Evolutionary conservation across 2,329 filamentous ascomycete species (phyloP), one percentile per base, ranked within the genome.

Genomic region (Furcasterigmium furcatum): DNA sequence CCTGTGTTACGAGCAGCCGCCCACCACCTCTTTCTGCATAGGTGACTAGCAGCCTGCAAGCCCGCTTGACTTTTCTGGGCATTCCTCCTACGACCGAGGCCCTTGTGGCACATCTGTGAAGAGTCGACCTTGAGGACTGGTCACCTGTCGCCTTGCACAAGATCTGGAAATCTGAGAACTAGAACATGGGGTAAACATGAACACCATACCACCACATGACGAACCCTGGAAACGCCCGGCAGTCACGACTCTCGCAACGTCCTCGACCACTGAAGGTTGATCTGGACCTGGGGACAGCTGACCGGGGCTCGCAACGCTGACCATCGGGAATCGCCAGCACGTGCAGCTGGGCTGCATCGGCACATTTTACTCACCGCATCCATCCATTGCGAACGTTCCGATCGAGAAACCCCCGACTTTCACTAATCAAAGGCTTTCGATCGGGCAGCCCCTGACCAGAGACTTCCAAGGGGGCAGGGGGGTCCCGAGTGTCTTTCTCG

Each of bases 141-240:
- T 67, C 65, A 73, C 62, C 56, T 65, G 66, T 74, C 71, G 74
- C 68, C 68, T 75, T 60, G 57, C 63, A 76, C 73, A 71, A 73
- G 72, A 76, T 76, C 72, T 72, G 7, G 57, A 54, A n/a, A 60
- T 59, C 57, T 58, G 51, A 58, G 54, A 56, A 58, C 56, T 43
- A 56, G 52, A 49, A 52, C 58, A 59, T 58, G 61, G 57, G 56
- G 58, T 61, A 57, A 59, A 53, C 55, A 54, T 43, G 29, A 35
- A 27, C 30, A 42, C 44, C 50, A 46, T 42, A 46, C 40, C 51
- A 47, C 47, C 56, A 51, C 24, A 7, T 27, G 24, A 27, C 12
- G 24, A 27, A 27, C 24, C 24, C 24, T 12, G 24, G 12, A 27
- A 7, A 27, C 12, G 12, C 24, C 24, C 12, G 24, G 12, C 24